phyloP scores from a whole-genome alignment of 108 stramenopile species.

The Discostella pseudostelligera region DNA sequence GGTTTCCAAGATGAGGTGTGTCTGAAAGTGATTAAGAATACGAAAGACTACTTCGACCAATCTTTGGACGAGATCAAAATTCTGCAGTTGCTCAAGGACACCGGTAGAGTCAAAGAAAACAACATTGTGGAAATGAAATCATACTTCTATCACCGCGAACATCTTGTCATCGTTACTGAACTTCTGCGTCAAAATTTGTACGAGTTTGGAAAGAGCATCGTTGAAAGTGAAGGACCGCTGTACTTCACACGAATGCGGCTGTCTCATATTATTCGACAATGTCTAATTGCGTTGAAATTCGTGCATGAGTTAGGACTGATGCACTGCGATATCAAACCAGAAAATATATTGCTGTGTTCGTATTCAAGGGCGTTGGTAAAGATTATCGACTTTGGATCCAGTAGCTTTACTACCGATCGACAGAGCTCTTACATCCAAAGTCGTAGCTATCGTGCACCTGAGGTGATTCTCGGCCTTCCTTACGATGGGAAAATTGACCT shows the following conservation, averaged over 20 bases:
- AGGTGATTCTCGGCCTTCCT: constrained; percentile 93
- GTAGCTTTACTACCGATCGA: constrained; percentile 94
- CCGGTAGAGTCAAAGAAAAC: constrained; percentile 75
- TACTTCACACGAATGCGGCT: constrained; percentile 93
- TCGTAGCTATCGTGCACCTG: constrained; percentile 95
- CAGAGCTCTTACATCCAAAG: constrained; percentile 96
- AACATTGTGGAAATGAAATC: constrained; percentile 90
- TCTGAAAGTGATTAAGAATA: constrained; percentile 98
- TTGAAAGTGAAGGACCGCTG: constrained; percentile 76
- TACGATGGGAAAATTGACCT: constrained; percentile 94
- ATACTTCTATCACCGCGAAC: constrained; percentile 97
- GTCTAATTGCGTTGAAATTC: constrained; percentile 88
- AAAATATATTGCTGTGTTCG: constrained; percentile 92
- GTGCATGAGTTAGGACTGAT: constrained; percentile 89
- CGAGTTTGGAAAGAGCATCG: constrained; percentile 89
- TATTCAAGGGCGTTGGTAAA: constrained; percentile 86
- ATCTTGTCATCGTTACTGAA: constrained; percentile 96
- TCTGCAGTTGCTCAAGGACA: constrained; percentile 81
- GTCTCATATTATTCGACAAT: constrained; percentile 81
- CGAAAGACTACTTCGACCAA: constrained; percentile 99
- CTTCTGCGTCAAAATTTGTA: constrained; percentile 95
- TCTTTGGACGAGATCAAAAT: constrained; percentile 98
- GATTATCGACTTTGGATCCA: constrained; percentile 98
- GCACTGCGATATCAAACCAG: constrained; percentile 99
- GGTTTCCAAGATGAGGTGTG: constrained; percentile 86